Conservation (phyloP, 2,329 filamentous ascomycete species). For the Periconia sp. region DNA sequence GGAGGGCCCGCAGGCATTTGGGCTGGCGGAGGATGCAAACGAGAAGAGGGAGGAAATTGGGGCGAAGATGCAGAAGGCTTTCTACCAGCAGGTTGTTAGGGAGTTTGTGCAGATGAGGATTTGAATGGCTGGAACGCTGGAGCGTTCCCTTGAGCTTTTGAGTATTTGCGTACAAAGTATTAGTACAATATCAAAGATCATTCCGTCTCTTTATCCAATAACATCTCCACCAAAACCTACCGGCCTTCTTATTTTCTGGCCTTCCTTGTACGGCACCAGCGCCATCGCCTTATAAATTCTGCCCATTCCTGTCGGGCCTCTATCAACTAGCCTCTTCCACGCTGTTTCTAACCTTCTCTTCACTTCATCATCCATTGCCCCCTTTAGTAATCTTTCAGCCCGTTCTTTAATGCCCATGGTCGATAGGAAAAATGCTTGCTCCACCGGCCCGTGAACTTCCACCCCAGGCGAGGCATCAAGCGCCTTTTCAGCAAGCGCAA, state of each 20-base stretch:
- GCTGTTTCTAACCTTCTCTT: conserved; percentile 68
- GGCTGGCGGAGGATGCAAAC: conserved; percentile 29
- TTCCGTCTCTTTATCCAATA: too few species aligned
- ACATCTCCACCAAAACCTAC: conserved; percentile 87
- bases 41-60: conserved; percentile 38
- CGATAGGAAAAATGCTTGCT: conserved; percentile 80
- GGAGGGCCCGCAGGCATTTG: conserved; percentile 35
- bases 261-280: conserved; percentile 71
- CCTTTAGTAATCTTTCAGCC: conserved; percentile 34
- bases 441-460: conserved; percentile 90
- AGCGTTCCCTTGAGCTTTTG: too few species aligned
- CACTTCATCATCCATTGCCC: conserved; percentile 47
- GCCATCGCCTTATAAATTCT: conserved; percentile 93
- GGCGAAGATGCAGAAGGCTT: conserved; percentile 35
- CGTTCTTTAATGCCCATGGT: conserved; percentile 75
- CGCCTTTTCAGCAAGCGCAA: conserved; percentile 81
- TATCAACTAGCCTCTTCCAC: conserved; percentile 84
- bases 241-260: conserved; percentile 73
- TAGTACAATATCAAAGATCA: too few species aligned
- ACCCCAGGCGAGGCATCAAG: conserved; percentile 76
- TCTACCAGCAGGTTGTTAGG: conserved; percentile 40
- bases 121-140: too few species aligned
- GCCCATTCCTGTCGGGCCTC: conserved; percentile 85
- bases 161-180: not conserved
- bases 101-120: conserved; percentile 32